Evolutionary conservation across 495 filamentous ascomycete species (phyloP), one percentile per base, ranked within the genome.

Genomic region (Sordaria brevicollis): DNA sequence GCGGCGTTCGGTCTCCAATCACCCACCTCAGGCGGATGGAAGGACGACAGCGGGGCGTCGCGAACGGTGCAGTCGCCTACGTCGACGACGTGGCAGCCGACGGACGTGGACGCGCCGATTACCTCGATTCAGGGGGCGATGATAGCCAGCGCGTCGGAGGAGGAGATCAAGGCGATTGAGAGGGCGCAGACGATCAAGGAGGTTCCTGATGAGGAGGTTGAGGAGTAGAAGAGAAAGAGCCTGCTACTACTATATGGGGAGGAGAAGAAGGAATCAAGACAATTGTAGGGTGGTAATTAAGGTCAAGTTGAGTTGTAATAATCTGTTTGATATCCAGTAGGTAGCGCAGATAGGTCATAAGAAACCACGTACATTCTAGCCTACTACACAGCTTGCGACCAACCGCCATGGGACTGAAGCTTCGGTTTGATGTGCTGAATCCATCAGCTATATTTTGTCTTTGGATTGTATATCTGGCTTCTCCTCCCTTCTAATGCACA

Each of bases 21-120:
- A 3, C 79, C 82, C 9, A 81, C 77, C 13, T 73, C 78, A 5
- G 75, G 73, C 2, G 76, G 77, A 25, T 80, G 77, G 81, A 78
- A 77, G 37, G 72, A 35, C 19, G 66, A 49, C 41, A 65, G 35
- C 39, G 54, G 71, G 4, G 36, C 67, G 8, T 74, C 68, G 21
- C 71, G 68, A 13, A 74, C 79, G 17, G 62, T 85, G 68, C 84
- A 86, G 72, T 81, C 78, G 67, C 83, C 84, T 35, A 83, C 76
- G 33, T 77, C 78, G 65, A 80, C 78, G 9, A 79, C 76, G 8
- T 85, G 83, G 83, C 79, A 81, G 72, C 78, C 81, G n/a, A 77
- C 73, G 11, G 81, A 80, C 57, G 73, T 79, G 17, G 73, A 79
- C 25, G 68, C 72, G 35, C 78, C 79, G 21, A 73, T 79, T 31